Conservation (phyloP, 768 basidiomycete genomes). For the Stropharia rugosoannulata region DNA sequence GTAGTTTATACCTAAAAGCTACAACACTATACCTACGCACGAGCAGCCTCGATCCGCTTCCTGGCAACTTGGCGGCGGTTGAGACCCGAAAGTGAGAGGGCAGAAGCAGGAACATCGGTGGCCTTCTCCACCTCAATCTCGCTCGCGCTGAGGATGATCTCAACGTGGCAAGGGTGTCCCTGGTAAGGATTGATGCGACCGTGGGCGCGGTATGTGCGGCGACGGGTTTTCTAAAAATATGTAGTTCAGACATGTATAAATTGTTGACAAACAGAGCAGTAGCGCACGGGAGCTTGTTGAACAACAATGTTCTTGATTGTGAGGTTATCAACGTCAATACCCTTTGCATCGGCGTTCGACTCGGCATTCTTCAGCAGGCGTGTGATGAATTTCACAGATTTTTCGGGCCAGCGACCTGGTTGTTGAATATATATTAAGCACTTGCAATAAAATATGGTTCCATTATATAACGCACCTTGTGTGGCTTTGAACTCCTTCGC, state of each 20-base stretch:
- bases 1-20: conserved; percentile 7
- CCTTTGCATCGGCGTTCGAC: conserved; percentile 98
- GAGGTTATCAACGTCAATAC: conserved; percentile 89
- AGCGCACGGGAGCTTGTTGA: conserved; percentile 93
- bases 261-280: neutral
- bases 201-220: conserved; percentile 98
- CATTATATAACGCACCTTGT: conserved; percentile 64
- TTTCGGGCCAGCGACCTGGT: conserved; percentile 99
- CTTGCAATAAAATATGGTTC: neutral
- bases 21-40: conserved; percentile 39
- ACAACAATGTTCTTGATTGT: conserved; percentile 96
- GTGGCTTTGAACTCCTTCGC: conserved; percentile 97
- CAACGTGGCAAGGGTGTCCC: conserved; percentile 96
- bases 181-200: conserved; percentile 99
- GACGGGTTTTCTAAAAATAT: conserved; percentile 84
- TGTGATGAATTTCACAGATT: conserved; percentile 94
- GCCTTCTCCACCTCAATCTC: conserved; percentile 88
- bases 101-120: conserved; percentile 69
- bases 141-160: conserved; percentile 83
- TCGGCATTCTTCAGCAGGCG: conserved; percentile 98
- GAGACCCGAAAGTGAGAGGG: conserved; percentile 55
- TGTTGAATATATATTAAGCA: conserved; percentile 1
- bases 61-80: conserved; percentile 87
- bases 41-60: conserved; percentile 84
- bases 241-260: conserved; percentile 1